Base-by-base conservation (phyloP, 305 asterid genomes). In the Ajuga reptans region DNA sequence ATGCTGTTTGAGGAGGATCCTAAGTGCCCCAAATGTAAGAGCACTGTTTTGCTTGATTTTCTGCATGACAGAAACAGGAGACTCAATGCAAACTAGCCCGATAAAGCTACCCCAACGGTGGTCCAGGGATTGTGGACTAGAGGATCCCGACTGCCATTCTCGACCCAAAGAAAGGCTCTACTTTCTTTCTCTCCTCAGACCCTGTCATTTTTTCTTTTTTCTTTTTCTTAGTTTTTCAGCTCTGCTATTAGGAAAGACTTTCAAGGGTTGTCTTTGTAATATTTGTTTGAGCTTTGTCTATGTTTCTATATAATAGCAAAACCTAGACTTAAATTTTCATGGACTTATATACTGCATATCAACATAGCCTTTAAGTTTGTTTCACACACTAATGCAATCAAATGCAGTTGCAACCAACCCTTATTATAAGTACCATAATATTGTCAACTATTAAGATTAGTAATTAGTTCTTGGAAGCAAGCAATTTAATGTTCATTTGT, bases 11-110 rank as follows among this genome's bases (percentile, higher is more conserved):
- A 78, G 65, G 71, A 78, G 33, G 80, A 83, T 24, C 92, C 84
- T 3, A 83, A 72, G 80, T 88, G 95, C 72, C 95, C 90, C 9
- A 79, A 84, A 66, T 86, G 95, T 78, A 82, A 88, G 79, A 84
- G 84, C 74, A 80, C 85, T 21, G 89, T 83, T 27, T 74, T 88
- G 78, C 88, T 88, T 47, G 84, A 83, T 70, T 75, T 86, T 54
- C 60, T 83, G 77, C 80, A 73, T n/a, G 77, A 79, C 45, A 75
- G 72, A 60, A 34, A 56, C 33, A 34, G 61, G 55, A 71, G 66
- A 62, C 18, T 24, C 70, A 74, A 60, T 31, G 4, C 45, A 7
- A 39, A 9, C 45, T 2, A 39, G 3, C n/a, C 2, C 11, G 5
- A 36, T 4, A 43, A 11, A 43, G 16, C 50, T 43, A 11, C n/a